phyloP scores from a whole-genome alignment of 108 stramenopile genomes.

The Cyclotella sp. region DNA sequence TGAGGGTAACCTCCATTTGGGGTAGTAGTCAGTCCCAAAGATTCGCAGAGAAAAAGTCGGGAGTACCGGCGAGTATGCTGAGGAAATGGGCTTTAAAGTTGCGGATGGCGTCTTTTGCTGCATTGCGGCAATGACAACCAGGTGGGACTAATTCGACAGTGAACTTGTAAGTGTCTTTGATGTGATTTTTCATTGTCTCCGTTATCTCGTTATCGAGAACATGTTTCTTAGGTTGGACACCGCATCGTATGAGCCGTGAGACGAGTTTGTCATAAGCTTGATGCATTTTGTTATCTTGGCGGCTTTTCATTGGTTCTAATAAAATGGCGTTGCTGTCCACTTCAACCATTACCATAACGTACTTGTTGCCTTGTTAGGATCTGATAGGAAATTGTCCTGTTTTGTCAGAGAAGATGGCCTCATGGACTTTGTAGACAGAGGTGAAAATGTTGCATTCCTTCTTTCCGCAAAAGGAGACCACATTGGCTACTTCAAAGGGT shows the following conservation, averaged over 20 bases:
- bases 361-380: background rate
- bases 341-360: constrained; percentile 29
- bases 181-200: background rate
- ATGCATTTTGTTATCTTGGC: constrained; percentile 15
- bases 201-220: constrained; percentile 29
- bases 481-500: too few species aligned
- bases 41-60: constrained; percentile 39
- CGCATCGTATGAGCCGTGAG: constrained; percentile 3
- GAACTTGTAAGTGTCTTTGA: constrained; percentile 9
- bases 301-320: constrained; percentile 33
- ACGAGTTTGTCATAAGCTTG: constrained; percentile 2
- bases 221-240: constrained; percentile 26
- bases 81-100: constrained; percentile 59
- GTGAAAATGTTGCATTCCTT: constrained; percentile 8
- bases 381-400: constrained; percentile 28
- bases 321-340: constrained; percentile 32
- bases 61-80: constrained; percentile 34
- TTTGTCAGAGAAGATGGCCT: constrained; percentile 23
- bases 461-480: background rate
- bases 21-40: constrained; percentile 50
- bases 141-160: constrained; percentile 48
- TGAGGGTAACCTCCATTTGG: constrained; percentile 37
- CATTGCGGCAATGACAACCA: too few species aligned
- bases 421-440: background rate
- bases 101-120: too few species aligned